Evolutionary conservation across 2,329 filamentous ascomycete species (phyloP), one percentile per base, ranked within the genome.

Genomic region (Pseudogymnoascus destructans): DNA sequence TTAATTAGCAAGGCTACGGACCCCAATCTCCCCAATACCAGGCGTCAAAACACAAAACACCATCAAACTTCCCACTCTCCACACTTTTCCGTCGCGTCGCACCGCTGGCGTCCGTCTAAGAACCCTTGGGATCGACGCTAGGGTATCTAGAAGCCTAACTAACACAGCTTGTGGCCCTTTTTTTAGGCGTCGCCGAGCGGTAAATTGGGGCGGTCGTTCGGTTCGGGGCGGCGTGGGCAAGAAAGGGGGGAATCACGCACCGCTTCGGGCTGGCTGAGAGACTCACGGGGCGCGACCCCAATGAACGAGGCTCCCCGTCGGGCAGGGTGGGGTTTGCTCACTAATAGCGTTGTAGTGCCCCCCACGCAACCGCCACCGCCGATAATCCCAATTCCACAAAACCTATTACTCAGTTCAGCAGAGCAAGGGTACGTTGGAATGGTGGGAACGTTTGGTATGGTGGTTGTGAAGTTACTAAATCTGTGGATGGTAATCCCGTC

Each of bases 291-390:
- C 42, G 42, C 42, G n/a, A 11, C 42, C 23, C 15, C 46, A 15
- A 52, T 40, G 35, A 40, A 49, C 42, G 23, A 52, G 23, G 25
- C 46, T 52, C 46, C n/a, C 25, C 25, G 46, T 52, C 46, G 25
- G 46, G 25, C 46, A 52, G 46, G 25, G 46, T 52, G 46, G 46
- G 40, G 9, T 52, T 52, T 52, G 46, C 46, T 52, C 46, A 52
- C 46, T 52, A 52, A 52, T 52, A 52, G 46, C 46, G 46, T 52
- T 52, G 46, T 52, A 52, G 25, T 52, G 25, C 46, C 46, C 46
- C 42, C 46, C 46, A 52, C 46, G 46, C 46, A 3, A 52, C 46
- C 46, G 25, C 46, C 46, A 52, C 46, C 46, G 15, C 25, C 25
- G 46, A 32, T 52, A 52, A 52, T 52, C 46, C 46, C 46, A 52